These are phyloP conservation scores for Heterobasidion occidentale DNA, from an alignment of 1,284 basidiomycete genomes.

Conservation along the genomic window DNA sequence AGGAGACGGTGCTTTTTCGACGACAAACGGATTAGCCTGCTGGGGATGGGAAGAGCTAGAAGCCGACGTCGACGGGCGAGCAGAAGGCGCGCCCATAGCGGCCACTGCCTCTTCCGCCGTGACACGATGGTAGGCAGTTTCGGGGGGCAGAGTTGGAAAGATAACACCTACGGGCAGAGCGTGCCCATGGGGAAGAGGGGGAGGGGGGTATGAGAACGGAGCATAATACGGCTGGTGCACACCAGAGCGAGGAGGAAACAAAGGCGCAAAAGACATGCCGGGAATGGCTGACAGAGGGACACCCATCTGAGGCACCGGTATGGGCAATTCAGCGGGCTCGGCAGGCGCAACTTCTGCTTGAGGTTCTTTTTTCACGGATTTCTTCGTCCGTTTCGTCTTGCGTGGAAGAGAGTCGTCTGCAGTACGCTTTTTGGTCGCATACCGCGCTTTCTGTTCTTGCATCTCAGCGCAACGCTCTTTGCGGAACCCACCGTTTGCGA, in stretches of 20 bases:
- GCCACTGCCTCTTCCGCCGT: conserved; percentile 11
- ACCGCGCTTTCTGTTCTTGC: conserved; percentile 32
- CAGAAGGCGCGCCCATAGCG: conserved; percentile 24
- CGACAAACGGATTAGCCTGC: conserved; percentile 10
- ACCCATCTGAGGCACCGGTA: conserved; percentile 15
- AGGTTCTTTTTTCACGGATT: conserved; percentile 9
- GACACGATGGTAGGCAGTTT: conserved; percentile 31
- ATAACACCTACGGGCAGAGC: conserved; percentile 50
- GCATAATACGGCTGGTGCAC: conserved; percentile 64
- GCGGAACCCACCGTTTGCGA: conserved; percentile 61
- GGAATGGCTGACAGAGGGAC: conserved; percentile 16
- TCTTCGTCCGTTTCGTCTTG: conserved; percentile 45
- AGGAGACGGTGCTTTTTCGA: conserved; percentile 12
- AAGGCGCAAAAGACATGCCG: conserved; percentile 33
- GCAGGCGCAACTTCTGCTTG: not conserved
- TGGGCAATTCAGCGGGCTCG: conserved; percentile 9
- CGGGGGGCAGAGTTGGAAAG: conserved; percentile 60
- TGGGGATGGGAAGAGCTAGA: conserved; percentile 1
- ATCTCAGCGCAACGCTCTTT: conserved; percentile 64
- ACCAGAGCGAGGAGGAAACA: conserved; percentile 50
- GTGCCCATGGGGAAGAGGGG: conserved; percentile 18
- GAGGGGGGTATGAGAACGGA: conserved; percentile 26
- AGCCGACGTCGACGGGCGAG: conserved; percentile 16
- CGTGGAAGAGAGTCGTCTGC: conserved; percentile 18
- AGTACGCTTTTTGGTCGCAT: conserved; percentile 27